phyloP scores from a whole-genome alignment of 495 filamentous ascomycete genomes.

The Neurospora sp. region DNA sequence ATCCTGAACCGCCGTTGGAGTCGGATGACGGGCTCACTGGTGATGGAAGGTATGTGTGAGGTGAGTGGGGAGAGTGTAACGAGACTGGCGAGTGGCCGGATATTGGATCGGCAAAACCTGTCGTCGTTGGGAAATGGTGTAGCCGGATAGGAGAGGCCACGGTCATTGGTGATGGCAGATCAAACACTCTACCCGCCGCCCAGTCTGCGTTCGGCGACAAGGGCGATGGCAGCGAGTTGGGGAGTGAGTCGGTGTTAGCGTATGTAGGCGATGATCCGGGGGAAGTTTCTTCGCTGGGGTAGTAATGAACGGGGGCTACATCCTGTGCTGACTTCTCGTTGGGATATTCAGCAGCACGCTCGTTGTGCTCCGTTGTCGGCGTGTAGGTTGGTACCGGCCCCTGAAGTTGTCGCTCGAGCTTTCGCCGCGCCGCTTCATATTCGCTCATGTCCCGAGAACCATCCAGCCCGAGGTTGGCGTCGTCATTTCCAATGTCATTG shows the following conservation, averaged over 20 bases:
- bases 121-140: constrained; percentile 3
- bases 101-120: constrained; percentile 15
- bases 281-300: constrained; percentile 27
- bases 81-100: constrained; percentile 28
- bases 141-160: constrained; percentile 19
- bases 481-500: constrained; percentile 21
- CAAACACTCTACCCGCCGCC: constrained; percentile 22
- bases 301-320: constrained; percentile 27
- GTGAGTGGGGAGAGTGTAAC: constrained; percentile 17
- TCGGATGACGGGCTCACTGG: constrained; percentile 23
- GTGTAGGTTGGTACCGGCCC: constrained; percentile 29
- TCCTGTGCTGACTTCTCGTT: constrained; percentile 29
- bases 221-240: constrained; percentile 34
- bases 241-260: constrained; percentile 26
- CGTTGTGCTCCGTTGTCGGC: constrained; percentile 3
- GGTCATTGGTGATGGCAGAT: constrained; percentile 32
- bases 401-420: constrained; percentile 34
- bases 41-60: constrained; percentile 21
- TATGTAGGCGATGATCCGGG: constrained; percentile 33
- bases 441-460: constrained; percentile 16
- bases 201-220: constrained; percentile 34
- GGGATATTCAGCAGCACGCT: background rate
- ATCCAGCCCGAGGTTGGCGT: constrained; percentile 25
- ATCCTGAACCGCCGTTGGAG: constrained; percentile 20
- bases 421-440: constrained; percentile 35